Conservation (phyloP, 2,329 filamentous ascomycete species). For the Ophiostoma triangulosporum region DNA sequence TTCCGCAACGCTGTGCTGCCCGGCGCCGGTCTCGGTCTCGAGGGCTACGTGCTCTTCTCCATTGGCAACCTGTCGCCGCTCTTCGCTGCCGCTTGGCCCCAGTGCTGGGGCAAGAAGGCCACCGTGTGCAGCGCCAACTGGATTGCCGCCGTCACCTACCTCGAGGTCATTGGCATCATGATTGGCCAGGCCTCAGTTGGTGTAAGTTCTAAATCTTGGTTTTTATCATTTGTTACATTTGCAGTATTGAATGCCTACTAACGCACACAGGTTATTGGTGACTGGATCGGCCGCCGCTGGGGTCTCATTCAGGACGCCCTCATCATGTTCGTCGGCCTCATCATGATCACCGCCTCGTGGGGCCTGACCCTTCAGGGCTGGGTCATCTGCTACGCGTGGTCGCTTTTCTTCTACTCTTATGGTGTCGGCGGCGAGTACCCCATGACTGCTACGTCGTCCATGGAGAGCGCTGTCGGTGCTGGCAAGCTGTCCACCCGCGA, state of each 20-base stretch:
- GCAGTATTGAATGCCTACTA: not conserved
- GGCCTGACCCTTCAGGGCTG: conserved; percentile 77
- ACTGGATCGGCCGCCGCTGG: conserved; percentile 80
- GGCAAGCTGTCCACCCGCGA: conserved; percentile 82
- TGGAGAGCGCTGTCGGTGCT: conserved; percentile 78
- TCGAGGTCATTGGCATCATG: conserved; percentile 92
- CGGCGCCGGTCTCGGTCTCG: conserved; percentile 79
- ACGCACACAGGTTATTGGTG: conserved; percentile 35
- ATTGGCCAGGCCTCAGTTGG: conserved; percentile 82
- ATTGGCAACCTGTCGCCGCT: conserved; percentile 86
- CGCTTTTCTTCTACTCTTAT: conserved; percentile 74
- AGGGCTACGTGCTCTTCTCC: conserved; percentile 94
- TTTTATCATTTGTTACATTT: not conserved
- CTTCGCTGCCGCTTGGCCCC: conserved; percentile 59
- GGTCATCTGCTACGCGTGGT: conserved; percentile 95
- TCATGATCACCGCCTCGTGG: conserved; percentile 89
- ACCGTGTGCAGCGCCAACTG: conserved; percentile 64
- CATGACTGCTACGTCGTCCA: conserved; percentile 89
- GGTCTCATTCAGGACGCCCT: conserved; percentile 88
- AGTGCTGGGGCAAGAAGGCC: conserved; percentile 54
- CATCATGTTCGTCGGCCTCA: conserved; percentile 86
- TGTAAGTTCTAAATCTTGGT: conserved; percentile 29
- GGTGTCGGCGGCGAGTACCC: conserved; percentile 81
- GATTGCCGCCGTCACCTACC: conserved; percentile 73
- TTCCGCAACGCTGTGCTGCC: conserved; percentile 84